A percentile compares a stretch with the other conserved stretches of the same genome.
Conservation (phyloP, 495 filamentous ascomycete genomes). For the Penicillium egyptiacum region DNA sequence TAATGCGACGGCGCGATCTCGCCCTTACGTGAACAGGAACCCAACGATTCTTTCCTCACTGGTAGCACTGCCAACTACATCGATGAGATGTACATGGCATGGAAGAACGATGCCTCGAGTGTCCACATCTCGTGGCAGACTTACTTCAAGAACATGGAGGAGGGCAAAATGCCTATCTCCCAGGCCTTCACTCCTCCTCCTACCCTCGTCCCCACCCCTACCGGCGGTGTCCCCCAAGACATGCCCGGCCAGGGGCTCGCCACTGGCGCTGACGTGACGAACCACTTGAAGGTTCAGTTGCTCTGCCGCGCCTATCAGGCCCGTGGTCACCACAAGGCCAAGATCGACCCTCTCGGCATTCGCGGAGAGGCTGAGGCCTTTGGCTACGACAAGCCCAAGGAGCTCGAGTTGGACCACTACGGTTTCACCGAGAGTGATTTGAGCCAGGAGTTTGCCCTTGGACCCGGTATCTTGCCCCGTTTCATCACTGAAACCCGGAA, state of each 20-base stretch:
- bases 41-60: conserved; percentile 91
- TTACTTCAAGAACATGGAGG: conserved; percentile 99
- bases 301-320: conserved; percentile 97
- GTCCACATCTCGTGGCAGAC: conserved; percentile 99
- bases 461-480: conserved; percentile 91
- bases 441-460: conserved; percentile 86
- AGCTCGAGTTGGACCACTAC: conserved; percentile 90
- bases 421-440: conserved; percentile 93
- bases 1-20: conserved; percentile 29
- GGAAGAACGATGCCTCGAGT: conserved; percentile 89
- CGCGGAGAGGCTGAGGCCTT: conserved; percentile 82
- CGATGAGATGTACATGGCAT: conserved; percentile 98
- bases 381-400: conserved; percentile 84
- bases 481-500: conserved; percentile 84
- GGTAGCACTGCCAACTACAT: conserved; percentile 97
- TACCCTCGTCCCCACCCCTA: conserved; percentile 77
- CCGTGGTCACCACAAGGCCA: conserved; percentile 95
- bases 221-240: conserved; percentile 73
- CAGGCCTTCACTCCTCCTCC: conserved; percentile 96
- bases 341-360: conserved; percentile 94
- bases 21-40: conserved; percentile 53
- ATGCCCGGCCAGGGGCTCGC: conserved; percentile 69
- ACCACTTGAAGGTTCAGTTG: conserved; percentile 97
- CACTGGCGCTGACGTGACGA: conserved; percentile 80
- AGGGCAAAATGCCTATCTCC: conserved; percentile 93